Base-by-base conservation (phyloP, 2,329 filamentous ascomycete species). In the Waltergamsia citrina region DNA sequence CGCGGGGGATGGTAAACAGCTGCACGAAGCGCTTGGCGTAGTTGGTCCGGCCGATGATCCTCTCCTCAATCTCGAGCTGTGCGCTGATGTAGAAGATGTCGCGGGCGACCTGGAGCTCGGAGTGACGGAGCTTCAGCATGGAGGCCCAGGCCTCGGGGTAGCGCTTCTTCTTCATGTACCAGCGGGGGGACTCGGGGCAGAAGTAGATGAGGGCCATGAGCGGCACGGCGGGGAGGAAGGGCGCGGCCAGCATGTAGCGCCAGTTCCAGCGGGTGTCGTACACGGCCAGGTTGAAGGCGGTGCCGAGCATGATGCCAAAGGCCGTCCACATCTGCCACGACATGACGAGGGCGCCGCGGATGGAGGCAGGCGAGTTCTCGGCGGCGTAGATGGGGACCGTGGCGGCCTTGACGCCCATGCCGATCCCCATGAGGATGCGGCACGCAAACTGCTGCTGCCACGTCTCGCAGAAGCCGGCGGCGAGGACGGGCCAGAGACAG, bases 281-380 rank as follows among this genome's bases (percentile, higher is more conserved):
- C 34, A 53, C 47, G 18, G 51, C 51, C 6, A 49, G 45, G 43
- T 59, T 59, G 44, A 57, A 32, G 35, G 48, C 56, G 21, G 54
- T 57, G 9, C 55, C 81, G 14, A 62, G 44, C 31, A 61, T 50
- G 41, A 67, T 67, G 31, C 63, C 61, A 38, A 78, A 72, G 1
- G 69, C 69, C 3, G 70, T 76, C 73, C 76, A 81, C 57, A 82
- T 70, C 41, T 74, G 69, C 83, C 84, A 90, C 40, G 78, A 80
- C 83, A 90, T 90, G 41, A 88, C 83, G 3, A 92, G 62, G 12
- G 79, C 82, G 43, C 82, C 81, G 46, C 81, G 70, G 34, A 86
- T 78, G 4, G 64, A 53, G 3, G 81, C 75, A 0, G 82, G 81
- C 0, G 77, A 68, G 32, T 75, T 82, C 51, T 87, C 83, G 2